Percentiles rank a stretch among this genome's conserved stretches.
Evolutionary conservation across 805 yeast species (phyloP).

Genomic region (Sungouiella thailandica): DNA sequence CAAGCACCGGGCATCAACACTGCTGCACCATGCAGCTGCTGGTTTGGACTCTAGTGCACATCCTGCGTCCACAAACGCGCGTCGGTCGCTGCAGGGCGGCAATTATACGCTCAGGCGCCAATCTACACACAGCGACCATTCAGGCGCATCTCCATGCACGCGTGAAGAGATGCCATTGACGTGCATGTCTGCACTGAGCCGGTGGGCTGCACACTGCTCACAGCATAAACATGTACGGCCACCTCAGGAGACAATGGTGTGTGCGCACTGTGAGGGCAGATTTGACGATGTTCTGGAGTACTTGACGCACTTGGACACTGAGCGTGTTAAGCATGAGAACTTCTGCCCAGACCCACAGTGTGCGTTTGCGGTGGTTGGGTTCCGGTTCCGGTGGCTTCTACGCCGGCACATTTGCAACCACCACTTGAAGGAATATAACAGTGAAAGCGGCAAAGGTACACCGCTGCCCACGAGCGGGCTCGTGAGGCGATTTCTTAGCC

Average conservation of each 20-base stretch:
- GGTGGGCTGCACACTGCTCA: not conserved
- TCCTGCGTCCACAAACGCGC: too few species aligned
- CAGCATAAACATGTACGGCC: not conserved
- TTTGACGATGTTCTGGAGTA: constrained; percentile 8
- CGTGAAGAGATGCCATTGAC: not conserved
- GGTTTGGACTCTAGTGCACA: too few species aligned
- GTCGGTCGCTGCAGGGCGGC: too few species aligned
- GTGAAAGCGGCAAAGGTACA: not conserved
- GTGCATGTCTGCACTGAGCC: not conserved
- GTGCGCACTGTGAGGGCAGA: constrained; percentile 10
- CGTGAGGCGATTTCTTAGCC: constrained; percentile 7
- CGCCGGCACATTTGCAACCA: constrained; percentile 15
- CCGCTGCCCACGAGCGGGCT: not conserved
- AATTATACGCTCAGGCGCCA: too few species aligned
- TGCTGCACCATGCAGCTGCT: too few species aligned
- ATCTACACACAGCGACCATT: too few species aligned
- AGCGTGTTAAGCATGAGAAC: constrained; percentile 10
- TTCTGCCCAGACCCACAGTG: constrained; percentile 14
- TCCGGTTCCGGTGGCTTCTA: constrained; percentile 9
- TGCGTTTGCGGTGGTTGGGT: constrained; percentile 11
- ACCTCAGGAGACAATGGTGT: constrained; percentile 6
- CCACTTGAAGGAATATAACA: constrained; percentile 13
- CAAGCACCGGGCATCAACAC: too few species aligned
- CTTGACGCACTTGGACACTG: constrained; percentile 8
- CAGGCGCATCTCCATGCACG: too few species aligned